A percentile compares a stretch with the other conserved stretches of the same genome.
Conservation (phyloP, 2,329 filamentous ascomycete species). For the Neonectria neomacrospora region DNA sequence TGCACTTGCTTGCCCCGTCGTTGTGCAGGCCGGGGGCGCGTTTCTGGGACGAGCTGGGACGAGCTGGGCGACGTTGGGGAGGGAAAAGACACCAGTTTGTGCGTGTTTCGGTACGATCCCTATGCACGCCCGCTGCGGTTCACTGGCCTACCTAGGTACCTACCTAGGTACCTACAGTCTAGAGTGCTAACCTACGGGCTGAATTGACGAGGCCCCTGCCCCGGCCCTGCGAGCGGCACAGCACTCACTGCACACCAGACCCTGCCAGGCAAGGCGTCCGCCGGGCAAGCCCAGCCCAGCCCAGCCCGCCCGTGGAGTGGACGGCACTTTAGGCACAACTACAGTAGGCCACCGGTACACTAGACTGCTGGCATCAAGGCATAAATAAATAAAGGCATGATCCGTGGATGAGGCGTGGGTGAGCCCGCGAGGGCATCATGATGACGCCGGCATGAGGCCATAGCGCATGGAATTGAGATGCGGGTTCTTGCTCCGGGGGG, state of each 20-base stretch:
- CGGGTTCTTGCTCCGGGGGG: slow-evolving; percentile 14
- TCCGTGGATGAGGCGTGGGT: slow-evolving; percentile 8
- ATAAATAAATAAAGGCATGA: not conserved
- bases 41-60: not conserved
- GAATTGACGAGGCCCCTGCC: too few relatives aligned
- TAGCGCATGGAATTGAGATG: slow-evolving; percentile 31
- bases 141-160: too few relatives aligned
- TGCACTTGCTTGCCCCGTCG: not conserved
- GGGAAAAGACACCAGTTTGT: slow-evolving; percentile 1
- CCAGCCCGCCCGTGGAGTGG: too few relatives aligned
- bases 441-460: slow-evolving; percentile 45
- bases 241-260: not conserved
- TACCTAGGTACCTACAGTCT: too few relatives aligned
- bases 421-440: slow-evolving; percentile 33
- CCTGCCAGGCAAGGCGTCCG: slow-evolving; percentile 7
- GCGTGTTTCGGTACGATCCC: slow-evolving; percentile 2
- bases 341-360: not conserved
- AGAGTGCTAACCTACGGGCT: too few relatives aligned
- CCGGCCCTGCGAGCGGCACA: not conserved
- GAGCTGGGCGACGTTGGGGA: not conserved
- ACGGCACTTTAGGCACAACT: slow-evolving; percentile 3
- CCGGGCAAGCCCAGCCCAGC: not conserved
- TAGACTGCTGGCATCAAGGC: not conserved
- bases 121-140: not conserved
- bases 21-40: not conserved